Base-by-base conservation (phyloP, 2,329 filamentous ascomycete genomes). In the Paradendryphiella salina region DNA sequence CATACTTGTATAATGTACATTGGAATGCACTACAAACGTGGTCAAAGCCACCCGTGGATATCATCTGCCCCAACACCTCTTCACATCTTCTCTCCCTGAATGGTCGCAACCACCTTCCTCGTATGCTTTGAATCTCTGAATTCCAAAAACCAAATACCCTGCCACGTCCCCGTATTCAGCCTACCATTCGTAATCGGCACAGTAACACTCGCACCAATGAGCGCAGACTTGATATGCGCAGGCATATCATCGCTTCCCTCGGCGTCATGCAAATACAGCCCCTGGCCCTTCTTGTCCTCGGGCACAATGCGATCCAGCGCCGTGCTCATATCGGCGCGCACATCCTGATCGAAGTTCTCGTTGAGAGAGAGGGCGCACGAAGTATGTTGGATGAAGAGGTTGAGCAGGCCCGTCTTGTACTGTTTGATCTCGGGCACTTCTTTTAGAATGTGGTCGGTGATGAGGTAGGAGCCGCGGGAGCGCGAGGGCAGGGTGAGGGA, bases 221-320 rank as follows among this genome's bases (percentile, higher is more conserved):
- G 77, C 0, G 90, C 88, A 50, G 87, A 90, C 77, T 99, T 99
- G 73, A 99, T 87, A 74, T 99, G 94, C 52, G 91, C 88, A 31
- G 94, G 94, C 90, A 97, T 96, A 75, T 97, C 94, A 77, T 99
- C 94, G 43, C 67, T 63, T 2, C 94, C 94, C 79, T 96, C 94
- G 0, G 87, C 92, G 65, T 83, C 85, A 76, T 99, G 94, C 35
- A 89, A 79, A 75, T 97, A 99, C 37, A 97, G 73, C 7, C 71
- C 69, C 41, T 54, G 45, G 1, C 73, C 72, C 61, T 76, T 74
- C 59, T 69, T 82, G 47, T 95, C 92, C 67, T 89, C 88, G 0
- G 92, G 91, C 34, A 87, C 94, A 65, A 99, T 88, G 36, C 91
- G 81, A 74, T 99, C 93, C 60, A 99, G 79, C 38, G 93, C 90